Conservation (phyloP, 768 basidiomycete species). For the Macrolepiota albuminosa region DNA sequence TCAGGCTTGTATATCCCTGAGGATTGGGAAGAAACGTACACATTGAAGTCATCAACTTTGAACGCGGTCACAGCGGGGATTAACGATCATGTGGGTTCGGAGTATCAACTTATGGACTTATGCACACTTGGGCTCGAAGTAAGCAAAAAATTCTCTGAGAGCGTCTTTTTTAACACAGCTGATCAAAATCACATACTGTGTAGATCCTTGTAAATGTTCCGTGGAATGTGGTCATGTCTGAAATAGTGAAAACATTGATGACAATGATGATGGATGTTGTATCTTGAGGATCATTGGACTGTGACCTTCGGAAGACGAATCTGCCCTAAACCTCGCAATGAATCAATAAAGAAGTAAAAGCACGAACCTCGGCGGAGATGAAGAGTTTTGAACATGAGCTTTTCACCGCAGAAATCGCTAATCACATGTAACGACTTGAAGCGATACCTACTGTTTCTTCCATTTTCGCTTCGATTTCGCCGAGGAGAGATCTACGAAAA, state of each 20-base stretch:
- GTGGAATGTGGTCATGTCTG: not conserved
- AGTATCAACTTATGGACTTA: too few relatives aligned
- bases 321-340: not conserved
- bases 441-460: not conserved
- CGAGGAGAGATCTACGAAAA: not conserved
- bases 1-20: not conserved
- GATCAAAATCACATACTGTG: not conserved
- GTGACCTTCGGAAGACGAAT: not conserved
- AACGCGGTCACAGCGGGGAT: not conserved
- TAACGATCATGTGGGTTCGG: not conserved
- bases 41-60: not conserved
- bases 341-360: not conserved
- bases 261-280: not conserved
- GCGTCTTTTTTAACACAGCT: too few relatives aligned
- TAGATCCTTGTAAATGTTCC: not conserved
- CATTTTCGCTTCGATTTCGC: not conserved
- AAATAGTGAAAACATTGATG: not conserved
- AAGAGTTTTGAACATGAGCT: not conserved
- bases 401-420: not conserved
- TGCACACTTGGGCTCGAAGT: not conserved
- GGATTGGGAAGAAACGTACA: not conserved
- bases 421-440: not conserved
- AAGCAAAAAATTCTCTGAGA: not conserved
- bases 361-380: not conserved
- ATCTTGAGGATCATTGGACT: not conserved